Evolutionary conservation across 495 filamentous ascomycete species (phyloP).

Genomic region (Neurospora intermedia): DNA sequence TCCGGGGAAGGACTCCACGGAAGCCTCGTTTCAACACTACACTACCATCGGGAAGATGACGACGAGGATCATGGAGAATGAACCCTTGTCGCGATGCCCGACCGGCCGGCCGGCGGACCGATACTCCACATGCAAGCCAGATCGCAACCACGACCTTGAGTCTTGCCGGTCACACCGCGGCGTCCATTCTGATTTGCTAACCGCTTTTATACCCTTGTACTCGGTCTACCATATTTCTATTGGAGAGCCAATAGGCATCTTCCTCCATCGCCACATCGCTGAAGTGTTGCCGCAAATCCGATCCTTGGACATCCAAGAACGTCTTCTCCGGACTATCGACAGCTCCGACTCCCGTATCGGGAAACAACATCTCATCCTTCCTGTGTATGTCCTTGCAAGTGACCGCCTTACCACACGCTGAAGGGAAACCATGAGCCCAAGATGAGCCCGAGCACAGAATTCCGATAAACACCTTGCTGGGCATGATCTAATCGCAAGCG

Average conservation of each 20-base stretch:
- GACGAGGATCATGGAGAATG: not conserved
- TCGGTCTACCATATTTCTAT: conserved; percentile 6
- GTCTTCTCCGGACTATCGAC: not conserved
- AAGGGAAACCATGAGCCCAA: not conserved
- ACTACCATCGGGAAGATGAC: not conserved
- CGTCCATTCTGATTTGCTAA: conserved; percentile 14
- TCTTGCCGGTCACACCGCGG: not conserved
- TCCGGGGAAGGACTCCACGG: not conserved
- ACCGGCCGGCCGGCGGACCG: conserved; percentile 27
- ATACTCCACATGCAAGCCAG: conserved; percentile 29
- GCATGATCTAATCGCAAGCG: not conserved
- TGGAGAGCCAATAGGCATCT: conserved; percentile 11
- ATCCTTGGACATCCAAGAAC: conserved; percentile 3
- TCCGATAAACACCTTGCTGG: not conserved
- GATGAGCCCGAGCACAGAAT: not conserved
- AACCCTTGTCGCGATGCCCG: conserved; percentile 14
- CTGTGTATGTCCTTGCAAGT: not conserved
- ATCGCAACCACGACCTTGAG: conserved; percentile 20
- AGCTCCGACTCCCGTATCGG: not conserved
- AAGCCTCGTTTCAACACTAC: not conserved
- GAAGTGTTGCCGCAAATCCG: conserved; percentile 20
- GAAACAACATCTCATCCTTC: not conserved
- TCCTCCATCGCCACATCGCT: conserved; percentile 10
- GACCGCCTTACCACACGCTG: not conserved
- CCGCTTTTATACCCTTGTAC: not conserved